Conservation (phyloP, 2,329 filamentous ascomycete genomes). For the Aspergillus ochraceus region DNA sequence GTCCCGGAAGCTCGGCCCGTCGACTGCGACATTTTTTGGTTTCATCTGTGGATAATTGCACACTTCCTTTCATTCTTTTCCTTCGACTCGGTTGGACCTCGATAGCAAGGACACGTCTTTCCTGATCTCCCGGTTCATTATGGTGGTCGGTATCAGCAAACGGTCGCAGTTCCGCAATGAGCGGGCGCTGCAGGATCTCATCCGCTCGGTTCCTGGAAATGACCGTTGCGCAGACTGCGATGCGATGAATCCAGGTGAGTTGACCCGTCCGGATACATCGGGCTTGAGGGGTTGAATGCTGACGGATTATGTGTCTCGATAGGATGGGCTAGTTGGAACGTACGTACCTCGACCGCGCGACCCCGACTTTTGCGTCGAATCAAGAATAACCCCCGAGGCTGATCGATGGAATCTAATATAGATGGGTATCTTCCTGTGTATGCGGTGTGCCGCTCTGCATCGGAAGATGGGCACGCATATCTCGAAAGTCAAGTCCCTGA, state of each 20-base stretch:
- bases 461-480: conserved; percentile 97
- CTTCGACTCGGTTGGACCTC: conserved; percentile 10
- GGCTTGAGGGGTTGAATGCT: not conserved
- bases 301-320: conserved; percentile 11
- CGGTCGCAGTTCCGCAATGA: conserved; percentile 98
- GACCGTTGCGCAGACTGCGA: conserved; percentile 92
- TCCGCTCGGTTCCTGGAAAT: conserved; percentile 82
- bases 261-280: not conserved
- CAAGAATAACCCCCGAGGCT: conserved; percentile 5
- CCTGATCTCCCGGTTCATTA: conserved; percentile 36
- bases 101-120: not conserved
- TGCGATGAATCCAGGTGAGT: conserved; percentile 84
- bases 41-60: conserved; percentile 7
- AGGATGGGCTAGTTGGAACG: conserved; percentile 98
- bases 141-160: conserved; percentile 81
- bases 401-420: conserved; percentile 39
- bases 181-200: conserved; percentile 82
- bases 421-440: conserved; percentile 94
- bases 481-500: conserved; percentile 97
- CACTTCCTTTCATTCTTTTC: conserved; percentile 15
- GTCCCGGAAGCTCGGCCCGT: conserved; percentile 17
- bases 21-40: conserved; percentile 11
- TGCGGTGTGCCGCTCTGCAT: conserved; percentile 94
- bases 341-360: conserved; percentile 52
- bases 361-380: not conserved